Evolutionary conservation across 225 moss, liverwort and hornwort genomes (phyloP).

Genomic region (Asterella californica): DNA sequence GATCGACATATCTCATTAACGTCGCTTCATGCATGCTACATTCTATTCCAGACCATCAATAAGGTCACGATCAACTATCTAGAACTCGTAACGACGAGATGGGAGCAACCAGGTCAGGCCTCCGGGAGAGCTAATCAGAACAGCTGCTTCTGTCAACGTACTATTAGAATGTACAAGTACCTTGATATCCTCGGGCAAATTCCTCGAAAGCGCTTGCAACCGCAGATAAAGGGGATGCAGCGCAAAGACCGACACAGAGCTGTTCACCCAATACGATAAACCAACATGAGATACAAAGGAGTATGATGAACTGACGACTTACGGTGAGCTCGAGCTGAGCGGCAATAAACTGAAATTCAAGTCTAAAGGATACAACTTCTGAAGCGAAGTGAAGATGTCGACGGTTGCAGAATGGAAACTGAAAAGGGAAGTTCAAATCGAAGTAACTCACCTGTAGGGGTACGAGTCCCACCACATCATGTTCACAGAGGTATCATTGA

Average conservation of each 20-base stretch:
- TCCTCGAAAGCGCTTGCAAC: slow-evolving; percentile 64
- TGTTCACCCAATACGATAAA: slow-evolving; percentile 30
- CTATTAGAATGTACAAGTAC: slow-evolving; percentile 28
- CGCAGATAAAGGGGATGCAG: slow-evolving; percentile 91
- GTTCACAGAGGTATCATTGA: slow-evolving; percentile 91
- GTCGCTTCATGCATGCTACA: neutral
- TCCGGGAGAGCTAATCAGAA: neutral
- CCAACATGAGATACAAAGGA: no score
- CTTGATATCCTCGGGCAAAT: slow-evolving; percentile 59
- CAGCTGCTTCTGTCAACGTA: neutral
- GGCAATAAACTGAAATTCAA: no score
- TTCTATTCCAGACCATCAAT: no score
- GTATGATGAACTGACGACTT: neutral
- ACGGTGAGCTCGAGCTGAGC: no score
- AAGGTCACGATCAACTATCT: no score
- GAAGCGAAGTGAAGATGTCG: no score
- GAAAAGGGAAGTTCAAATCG: no score
- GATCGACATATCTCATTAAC: neutral
- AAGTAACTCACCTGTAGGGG: slow-evolving; percentile 70
- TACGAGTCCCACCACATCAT: slow-evolving; percentile 99
- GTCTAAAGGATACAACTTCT: no score
- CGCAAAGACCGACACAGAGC: slow-evolving; percentile 85
- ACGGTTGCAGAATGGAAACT: no score
- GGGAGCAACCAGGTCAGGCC: no score
- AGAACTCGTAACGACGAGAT: no score